Base-by-base conservation (phyloP, 129 eudicot genomes). In the Tanacetum coccineum region DNA sequence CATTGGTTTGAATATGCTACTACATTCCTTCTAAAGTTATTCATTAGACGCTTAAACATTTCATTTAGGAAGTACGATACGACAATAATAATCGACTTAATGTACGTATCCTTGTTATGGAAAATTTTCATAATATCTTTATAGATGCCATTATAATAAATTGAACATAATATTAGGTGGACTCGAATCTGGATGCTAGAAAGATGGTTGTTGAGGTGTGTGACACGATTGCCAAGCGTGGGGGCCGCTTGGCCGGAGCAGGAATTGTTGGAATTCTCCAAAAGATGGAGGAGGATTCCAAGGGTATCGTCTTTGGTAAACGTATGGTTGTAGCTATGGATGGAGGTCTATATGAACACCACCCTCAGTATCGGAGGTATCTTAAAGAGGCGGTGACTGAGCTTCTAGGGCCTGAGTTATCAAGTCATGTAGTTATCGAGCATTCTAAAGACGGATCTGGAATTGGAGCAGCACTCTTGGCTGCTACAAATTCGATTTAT, bases 401-500 rank as follows among this genome's bases (percentile, higher is more conserved):
- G 58, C 85, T 91, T 66, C 66, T 91, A 20, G 97, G 97, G 49
- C 39, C 78, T 1, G 83, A 85, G 60, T 40, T 79, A 19, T 77
- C 90, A 1, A 73, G 80, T 51, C 82, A 81, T 46, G 64, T 91
- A 46, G 78, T 85, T 42, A 81, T 91, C 2, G 88, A 91, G 73
- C 97, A 91, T 66, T 79, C 95, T 3, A 91, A 91, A 70, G 97
- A 91, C 62, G 97, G 97, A 0, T 91, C 97, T 25, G 97, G 97
- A 1, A 91, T 91, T 60, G 97, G 97, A 49, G 97, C 95, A 39
- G 97, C 95, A 64, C 87, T 91, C 9, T 76, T 91, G 62, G 97
- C 97, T 32, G 97, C 97, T 21, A 50, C 95, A 55, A 90, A 90
- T 59, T 87, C 97, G 0, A 82, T 72, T 48, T 83, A 86, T 40